phyloP scores from a whole-genome alignment of 2,329 filamentous ascomycete species.

The Penicillium crustosum region DNA sequence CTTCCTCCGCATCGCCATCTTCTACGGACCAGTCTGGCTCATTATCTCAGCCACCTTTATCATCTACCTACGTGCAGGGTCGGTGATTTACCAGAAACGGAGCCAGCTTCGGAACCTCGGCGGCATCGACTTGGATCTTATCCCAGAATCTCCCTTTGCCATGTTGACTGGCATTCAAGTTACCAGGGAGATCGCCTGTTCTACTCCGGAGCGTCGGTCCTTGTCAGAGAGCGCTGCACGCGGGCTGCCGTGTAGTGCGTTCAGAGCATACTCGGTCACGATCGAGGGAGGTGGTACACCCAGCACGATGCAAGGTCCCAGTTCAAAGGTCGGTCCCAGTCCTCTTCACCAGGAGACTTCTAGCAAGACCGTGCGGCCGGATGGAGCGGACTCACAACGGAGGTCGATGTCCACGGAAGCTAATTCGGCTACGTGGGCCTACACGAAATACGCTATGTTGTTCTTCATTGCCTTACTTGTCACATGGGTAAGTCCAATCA shows the following conservation, averaged over 20 bases:
- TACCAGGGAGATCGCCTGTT: conserved; percentile 51
- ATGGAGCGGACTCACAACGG: conserved; percentile 13
- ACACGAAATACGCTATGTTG: conserved; percentile 42
- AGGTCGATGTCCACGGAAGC: conserved; percentile 28
- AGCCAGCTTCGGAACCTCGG: conserved; percentile 60
- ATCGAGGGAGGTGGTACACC: conserved; percentile 27
- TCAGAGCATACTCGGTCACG: conserved; percentile 35
- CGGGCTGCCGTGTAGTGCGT: conserved; percentile 6
- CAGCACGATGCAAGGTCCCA: neutral
- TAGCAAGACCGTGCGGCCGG: neutral
- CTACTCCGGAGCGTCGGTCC: conserved; percentile 9
- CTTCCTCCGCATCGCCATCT: conserved; percentile 69
- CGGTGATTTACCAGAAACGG: conserved; percentile 54
- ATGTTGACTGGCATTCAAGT: conserved; percentile 67
- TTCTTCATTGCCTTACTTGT: conserved; percentile 45
- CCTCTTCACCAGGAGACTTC: conserved; percentile 2
- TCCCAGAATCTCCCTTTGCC: conserved; percentile 42
- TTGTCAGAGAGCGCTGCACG: conserved; percentile 3
- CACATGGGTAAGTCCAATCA: conserved; percentile 36
- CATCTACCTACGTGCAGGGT: conserved; percentile 44
- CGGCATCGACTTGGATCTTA: conserved; percentile 45
- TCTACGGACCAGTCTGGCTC: conserved; percentile 59
- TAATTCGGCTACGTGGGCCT: conserved; percentile 41
- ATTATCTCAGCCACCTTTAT: conserved; percentile 41
- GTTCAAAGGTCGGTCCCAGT: neutral